Conservation (phyloP, 345 rosid species). For the Arabidopsis arenosa region DNA sequence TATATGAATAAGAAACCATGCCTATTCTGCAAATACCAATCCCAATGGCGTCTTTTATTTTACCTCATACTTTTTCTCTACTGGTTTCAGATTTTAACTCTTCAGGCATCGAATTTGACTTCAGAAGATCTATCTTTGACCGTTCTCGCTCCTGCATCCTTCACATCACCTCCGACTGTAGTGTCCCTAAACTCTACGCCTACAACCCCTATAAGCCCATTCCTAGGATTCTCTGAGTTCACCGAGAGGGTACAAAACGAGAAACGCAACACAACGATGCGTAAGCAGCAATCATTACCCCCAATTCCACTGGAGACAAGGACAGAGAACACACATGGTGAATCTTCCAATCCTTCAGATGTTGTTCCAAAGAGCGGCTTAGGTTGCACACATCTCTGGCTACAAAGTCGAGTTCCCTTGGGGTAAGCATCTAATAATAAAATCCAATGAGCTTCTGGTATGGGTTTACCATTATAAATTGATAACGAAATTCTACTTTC, state of each 20-base stretch:
- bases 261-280: slow-evolving; percentile 42
- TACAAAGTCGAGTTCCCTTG: slow-evolving; percentile 97
- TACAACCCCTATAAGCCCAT: slow-evolving; percentile 63
- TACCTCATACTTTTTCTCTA: slow-evolving; percentile 36
- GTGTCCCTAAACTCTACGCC: slow-evolving; percentile 86
- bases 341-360: slow-evolving; percentile 64
- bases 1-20: too few relatives aligned
- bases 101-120: slow-evolving; percentile 95
- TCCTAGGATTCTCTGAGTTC: slow-evolving; percentile 66
- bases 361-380: slow-evolving; percentile 70
- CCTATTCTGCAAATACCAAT: background rate
- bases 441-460: slow-evolving; percentile 18
- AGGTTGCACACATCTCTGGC: slow-evolving; percentile 91
- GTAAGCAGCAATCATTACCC: slow-evolving; percentile 46
- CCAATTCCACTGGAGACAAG: slow-evolving; percentile 46
- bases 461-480: slow-evolving; percentile 7
- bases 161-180: slow-evolving; percentile 82
- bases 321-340: slow-evolving; percentile 47
- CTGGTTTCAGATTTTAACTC: slow-evolving; percentile 79
- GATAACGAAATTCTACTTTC: slow-evolving; percentile 36
- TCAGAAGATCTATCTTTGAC: slow-evolving; percentile 88
- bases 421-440: slow-evolving; percentile 62
- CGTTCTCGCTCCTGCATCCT: slow-evolving; percentile 92
- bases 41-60: slow-evolving; percentile 2
- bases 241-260: slow-evolving; percentile 57